A percentile compares a stretch with the other conserved stretches of the same genome.
Evolutionary conservation across 345 rosid genomes (phyloP).

Genomic region (Orychophragmus violaceus): DNA sequence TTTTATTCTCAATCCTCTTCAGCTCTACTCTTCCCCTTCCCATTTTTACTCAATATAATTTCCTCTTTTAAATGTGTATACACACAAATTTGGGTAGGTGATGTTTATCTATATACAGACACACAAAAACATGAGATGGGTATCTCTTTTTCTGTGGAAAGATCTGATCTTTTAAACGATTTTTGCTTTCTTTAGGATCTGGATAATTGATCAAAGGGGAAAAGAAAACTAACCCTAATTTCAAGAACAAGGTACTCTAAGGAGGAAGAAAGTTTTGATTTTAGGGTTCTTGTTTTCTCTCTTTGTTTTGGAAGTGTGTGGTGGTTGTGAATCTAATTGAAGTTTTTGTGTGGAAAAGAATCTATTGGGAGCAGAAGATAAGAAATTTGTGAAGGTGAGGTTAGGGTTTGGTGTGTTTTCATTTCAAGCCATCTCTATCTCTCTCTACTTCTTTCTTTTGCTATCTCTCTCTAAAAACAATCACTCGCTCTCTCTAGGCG

Average conservation of each 20-base stretch:
- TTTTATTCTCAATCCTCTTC: conserved; percentile 99
- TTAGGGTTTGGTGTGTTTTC: conserved; percentile 49
- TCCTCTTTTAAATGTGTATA: conserved; percentile 14
- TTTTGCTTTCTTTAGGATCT: not conserved
- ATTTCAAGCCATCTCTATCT: conserved; percentile 24
- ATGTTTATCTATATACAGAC: conserved; percentile 25
- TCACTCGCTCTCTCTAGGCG: conserved; percentile 12
- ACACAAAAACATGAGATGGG: conserved; percentile 25
- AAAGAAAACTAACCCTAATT: not conserved
- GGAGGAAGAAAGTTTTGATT: not conserved
- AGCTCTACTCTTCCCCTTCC: conserved; percentile 98
- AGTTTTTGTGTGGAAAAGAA: not conserved
- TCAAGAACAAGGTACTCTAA: conserved; percentile 17
- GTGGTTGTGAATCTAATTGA: conserved; percentile 18
- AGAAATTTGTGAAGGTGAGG: conserved; percentile 27
- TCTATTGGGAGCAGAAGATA: conserved; percentile 25
- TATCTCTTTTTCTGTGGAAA: conserved; percentile 13
- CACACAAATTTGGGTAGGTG: conserved; percentile 13
- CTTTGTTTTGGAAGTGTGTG: conserved; percentile 4
- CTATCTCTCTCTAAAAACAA: not conserved
- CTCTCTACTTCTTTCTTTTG: not conserved
- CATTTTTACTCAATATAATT: conserved; percentile 29
- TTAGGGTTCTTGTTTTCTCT: conserved; percentile 6
- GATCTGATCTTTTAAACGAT: conserved; percentile 33
- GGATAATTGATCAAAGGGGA: not conserved